phyloP scores from a whole-genome alignment of 176 grass and related monocot genomes.

The Oryza brachyantha region DNA sequence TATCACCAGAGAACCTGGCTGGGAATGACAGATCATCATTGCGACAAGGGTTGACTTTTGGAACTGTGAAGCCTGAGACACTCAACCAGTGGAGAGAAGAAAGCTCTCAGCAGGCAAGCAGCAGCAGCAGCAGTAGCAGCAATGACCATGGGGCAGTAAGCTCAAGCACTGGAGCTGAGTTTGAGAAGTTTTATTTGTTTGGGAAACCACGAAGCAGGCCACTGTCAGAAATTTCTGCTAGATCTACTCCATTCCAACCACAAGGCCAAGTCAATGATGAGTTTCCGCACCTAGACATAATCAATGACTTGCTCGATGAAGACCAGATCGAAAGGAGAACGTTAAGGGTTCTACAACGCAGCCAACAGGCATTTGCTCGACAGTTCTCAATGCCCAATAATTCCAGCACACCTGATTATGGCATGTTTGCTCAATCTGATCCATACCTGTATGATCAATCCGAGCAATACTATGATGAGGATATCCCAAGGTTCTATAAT shows the following conservation, averaged over 20 bases:
- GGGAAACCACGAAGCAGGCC: slow-evolving; percentile 44
- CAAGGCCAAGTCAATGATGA: slow-evolving; percentile 64
- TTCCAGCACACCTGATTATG: slow-evolving; percentile 36
- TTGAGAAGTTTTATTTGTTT: slow-evolving; percentile 50
- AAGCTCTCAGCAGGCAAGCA: slow-evolving; percentile 42
- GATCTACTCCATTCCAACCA: slow-evolving; percentile 56
- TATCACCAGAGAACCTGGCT: slow-evolving; percentile 36
- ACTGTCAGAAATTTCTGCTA: slow-evolving; percentile 50
- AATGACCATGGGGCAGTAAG: slow-evolving; percentile 9
- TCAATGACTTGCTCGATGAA: slow-evolving; percentile 91
- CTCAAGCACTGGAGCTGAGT: slow-evolving; percentile 43
- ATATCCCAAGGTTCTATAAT: slow-evolving; percentile 34
- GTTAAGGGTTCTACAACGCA: slow-evolving; percentile 24
- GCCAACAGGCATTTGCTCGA: slow-evolving; percentile 40
- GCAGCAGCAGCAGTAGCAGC: slow-evolving; percentile 25
- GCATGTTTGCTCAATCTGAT: slow-evolving; percentile 43
- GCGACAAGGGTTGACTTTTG: slow-evolving; percentile 61
- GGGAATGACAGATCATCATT: slow-evolving; percentile 43
- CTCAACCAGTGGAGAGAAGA: slow-evolving; percentile 49
- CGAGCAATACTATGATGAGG: slow-evolving; percentile 38
- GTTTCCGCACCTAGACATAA: slow-evolving; percentile 98
- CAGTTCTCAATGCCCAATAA: slow-evolving; percentile 79
- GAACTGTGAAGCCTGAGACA: slow-evolving; percentile 56
- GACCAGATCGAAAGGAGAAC: slow-evolving; percentile 53
- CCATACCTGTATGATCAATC: slow-evolving; percentile 44